A percentile compares a stretch with the other conserved stretches of the same genome.
Conservation (phyloP, 2,329 filamentous ascomycete species). For the Gnomoniopsis sp. region DNA sequence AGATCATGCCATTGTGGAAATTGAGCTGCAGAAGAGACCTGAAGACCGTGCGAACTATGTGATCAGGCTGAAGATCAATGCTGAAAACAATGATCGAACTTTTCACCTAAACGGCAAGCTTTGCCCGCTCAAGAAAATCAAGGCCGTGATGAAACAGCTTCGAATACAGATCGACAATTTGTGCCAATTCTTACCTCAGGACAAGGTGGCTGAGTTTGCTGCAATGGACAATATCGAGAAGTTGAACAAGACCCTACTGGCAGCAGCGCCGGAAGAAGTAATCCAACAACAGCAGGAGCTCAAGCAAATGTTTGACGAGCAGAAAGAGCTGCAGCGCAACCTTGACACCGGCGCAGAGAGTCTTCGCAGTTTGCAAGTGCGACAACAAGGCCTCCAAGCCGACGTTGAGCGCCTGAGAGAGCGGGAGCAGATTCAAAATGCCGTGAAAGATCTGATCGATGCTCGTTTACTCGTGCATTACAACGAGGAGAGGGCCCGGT, state of each 20-base stretch:
- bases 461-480: slow-evolving; percentile 66
- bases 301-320: slow-evolving; percentile 64
- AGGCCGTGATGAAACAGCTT: slow-evolving; percentile 64
- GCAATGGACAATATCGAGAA: slow-evolving; percentile 77
- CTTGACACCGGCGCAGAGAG: slow-evolving; percentile 58
- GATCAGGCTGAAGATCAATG: slow-evolving; percentile 72
- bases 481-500: slow-evolving; percentile 46
- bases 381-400: slow-evolving; percentile 70
- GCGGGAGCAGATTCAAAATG: slow-evolving; percentile 63
- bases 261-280: slow-evolving; percentile 80
- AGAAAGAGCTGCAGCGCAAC: slow-evolving; percentile 61
- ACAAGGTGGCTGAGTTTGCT: slow-evolving; percentile 92
- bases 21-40: slow-evolving; percentile 72
- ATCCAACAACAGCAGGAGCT: slow-evolving; percentile 72
- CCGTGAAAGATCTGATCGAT: slow-evolving; percentile 62
- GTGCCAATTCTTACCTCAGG: slow-evolving; percentile 94
- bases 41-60: slow-evolving; percentile 64
- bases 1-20: slow-evolving; percentile 76
- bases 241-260: slow-evolving; percentile 80
- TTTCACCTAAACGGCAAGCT: slow-evolving; percentile 73
- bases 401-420: slow-evolving; percentile 83
- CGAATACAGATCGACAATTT: slow-evolving; percentile 97
- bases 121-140: slow-evolving; percentile 60
- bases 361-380: slow-evolving; percentile 64
- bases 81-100: slow-evolving; percentile 76